A percentile compares a stretch with the other conserved stretches of the same genome.
phyloP scores from a whole-genome alignment of 371 early-diverging fungal genomes.

The Chytridium lagenaria region DNA sequence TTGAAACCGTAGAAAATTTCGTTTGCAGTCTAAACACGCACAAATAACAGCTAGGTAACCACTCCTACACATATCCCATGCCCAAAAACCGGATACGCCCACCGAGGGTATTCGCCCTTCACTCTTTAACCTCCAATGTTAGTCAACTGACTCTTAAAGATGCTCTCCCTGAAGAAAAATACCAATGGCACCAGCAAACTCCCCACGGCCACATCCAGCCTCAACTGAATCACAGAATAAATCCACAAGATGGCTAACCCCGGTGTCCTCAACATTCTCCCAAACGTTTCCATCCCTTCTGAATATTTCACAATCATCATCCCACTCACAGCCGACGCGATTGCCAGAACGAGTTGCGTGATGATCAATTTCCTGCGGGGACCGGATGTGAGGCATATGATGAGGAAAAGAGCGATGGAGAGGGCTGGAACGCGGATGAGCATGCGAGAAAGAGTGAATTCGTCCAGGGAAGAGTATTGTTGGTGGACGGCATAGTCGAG shows the following conservation, averaged over 20 bases:
- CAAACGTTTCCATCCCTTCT: constrained; percentile 43
- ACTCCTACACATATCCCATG: too few species aligned
- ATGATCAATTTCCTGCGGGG: constrained; percentile 12
- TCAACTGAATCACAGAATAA: constrained; percentile 45
- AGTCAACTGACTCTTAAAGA: neutral
- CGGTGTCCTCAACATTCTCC: constrained; percentile 47
- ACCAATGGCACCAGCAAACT: constrained; percentile 27
- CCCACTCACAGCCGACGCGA: constrained; percentile 35
- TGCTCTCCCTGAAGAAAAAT: constrained; percentile 31
- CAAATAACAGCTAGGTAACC: too few species aligned
- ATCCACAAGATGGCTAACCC: constrained; percentile 50
- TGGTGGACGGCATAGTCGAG: constrained; percentile 48
- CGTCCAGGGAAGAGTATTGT: constrained; percentile 40
- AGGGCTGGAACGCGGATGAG: constrained; percentile 31
- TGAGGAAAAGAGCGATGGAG: constrained; percentile 28
- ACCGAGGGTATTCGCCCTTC: too few species aligned
- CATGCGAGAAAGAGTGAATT: constrained; percentile 31
- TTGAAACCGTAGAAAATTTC: too few species aligned
- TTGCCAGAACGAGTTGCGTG: constrained; percentile 35
- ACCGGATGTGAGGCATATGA: constrained; percentile 36
- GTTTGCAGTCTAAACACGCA: too few species aligned
- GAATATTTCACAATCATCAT: constrained; percentile 29
- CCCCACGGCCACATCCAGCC: constrained; percentile 28
- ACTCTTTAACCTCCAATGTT: too few species aligned
- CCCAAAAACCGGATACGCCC: too few species aligned